Conservation (phyloP, 1,284 basidiomycete species). For the Bondarzewia mesenterica region DNA sequence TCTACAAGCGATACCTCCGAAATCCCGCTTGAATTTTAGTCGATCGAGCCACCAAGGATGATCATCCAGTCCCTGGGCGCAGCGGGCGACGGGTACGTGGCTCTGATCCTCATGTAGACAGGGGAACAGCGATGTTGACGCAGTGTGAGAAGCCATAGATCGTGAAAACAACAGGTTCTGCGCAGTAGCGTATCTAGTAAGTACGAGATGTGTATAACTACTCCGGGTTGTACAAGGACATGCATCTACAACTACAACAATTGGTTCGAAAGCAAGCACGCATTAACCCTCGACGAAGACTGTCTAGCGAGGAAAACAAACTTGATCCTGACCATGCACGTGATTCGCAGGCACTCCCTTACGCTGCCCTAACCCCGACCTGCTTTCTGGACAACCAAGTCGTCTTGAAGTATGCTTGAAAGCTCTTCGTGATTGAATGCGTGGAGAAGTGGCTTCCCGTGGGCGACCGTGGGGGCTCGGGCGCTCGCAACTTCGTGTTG, state of each 20-base stretch:
- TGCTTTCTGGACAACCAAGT: neutral
- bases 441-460: neutral
- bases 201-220: no score
- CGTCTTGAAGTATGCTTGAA: slow-evolving; percentile 6
- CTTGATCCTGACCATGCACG: neutral
- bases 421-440: neutral
- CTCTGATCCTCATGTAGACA: no score
- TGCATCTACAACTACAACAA: neutral
- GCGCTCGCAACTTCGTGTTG: neutral
- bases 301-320: neutral
- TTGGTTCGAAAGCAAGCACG: neutral
- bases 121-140: neutral
- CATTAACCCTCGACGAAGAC: no score
- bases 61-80: no score
- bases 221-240: neutral
- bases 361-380: neutral
- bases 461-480: slow-evolving; percentile 2
- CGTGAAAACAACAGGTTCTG: neutral
- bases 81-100: no score
- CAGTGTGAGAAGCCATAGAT: neutral
- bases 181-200: neutral
- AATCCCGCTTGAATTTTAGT: neutral
- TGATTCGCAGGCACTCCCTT: neutral
- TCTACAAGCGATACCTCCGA: slow-evolving; percentile 73
- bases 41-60: neutral